Evolutionary conservation across 2,329 filamentous ascomycete genomes (phyloP).

Genomic region (Aaosphaeria pasadenensis): DNA sequence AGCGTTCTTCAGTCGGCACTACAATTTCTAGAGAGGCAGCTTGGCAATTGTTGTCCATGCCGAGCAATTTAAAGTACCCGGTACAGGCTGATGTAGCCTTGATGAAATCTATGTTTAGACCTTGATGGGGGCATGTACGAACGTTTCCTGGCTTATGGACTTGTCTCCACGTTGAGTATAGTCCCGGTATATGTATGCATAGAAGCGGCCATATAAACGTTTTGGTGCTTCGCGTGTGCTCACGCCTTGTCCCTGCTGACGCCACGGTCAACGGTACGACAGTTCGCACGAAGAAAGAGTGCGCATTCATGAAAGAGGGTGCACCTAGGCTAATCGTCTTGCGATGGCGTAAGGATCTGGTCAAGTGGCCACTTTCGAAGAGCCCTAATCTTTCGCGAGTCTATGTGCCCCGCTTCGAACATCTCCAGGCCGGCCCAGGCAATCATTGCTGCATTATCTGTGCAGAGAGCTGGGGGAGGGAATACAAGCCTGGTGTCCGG

Average conservation of each 20-base stretch:
- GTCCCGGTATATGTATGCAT: background rate
- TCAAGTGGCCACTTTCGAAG: conserved; percentile 38
- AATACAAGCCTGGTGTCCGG: conserved; percentile 61
- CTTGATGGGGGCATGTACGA: too few relatives aligned
- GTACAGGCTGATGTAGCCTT: background rate
- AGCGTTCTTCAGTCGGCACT: too few relatives aligned
- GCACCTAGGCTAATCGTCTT: background rate
- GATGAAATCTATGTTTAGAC: too few relatives aligned
- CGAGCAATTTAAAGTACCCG: conserved; percentile 5
- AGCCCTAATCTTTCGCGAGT: conserved; percentile 26
- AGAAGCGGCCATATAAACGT: background rate
- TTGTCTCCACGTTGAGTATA: too few relatives aligned
- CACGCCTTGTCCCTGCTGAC: too few relatives aligned
- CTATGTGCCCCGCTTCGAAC: conserved; percentile 68
- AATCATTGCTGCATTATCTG: conserved; percentile 97
- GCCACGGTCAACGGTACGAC: too few relatives aligned
- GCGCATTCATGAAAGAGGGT: too few relatives aligned
- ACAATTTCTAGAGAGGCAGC: background rate
- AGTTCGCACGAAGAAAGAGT: too few relatives aligned
- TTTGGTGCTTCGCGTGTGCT: background rate
- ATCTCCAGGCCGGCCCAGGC: conserved; percentile 93
- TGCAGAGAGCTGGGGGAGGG: conserved; percentile 77
- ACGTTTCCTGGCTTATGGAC: too few relatives aligned
- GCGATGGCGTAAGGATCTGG: conserved; percentile 22
- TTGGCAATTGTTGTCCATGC: conserved; percentile 1